Evolutionary conservation across 1,139 yeast genomes (phyloP).

Genomic region (Zygosaccharomyces sapae): DNA sequence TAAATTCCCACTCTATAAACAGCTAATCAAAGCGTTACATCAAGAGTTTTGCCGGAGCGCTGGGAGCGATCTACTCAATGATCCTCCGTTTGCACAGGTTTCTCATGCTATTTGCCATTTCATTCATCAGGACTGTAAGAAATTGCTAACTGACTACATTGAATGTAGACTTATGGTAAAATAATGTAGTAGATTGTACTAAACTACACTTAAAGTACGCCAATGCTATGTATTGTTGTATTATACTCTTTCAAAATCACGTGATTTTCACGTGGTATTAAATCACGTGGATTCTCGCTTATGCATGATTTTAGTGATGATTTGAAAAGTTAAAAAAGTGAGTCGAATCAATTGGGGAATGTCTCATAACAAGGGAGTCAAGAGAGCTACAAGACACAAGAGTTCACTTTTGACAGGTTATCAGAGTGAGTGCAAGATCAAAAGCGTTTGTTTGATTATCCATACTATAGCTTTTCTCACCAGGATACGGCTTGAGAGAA

Average conservation of each 20-base stretch:
- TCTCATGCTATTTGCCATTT: constrained; percentile 17
- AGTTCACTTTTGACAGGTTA: neutral
- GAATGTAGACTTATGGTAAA: constrained; percentile 5
- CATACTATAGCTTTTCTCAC: neutral
- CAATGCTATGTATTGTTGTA: too few relatives aligned
- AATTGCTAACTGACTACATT: constrained; percentile 14
- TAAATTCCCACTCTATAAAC: constrained; percentile 15
- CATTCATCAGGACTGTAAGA: constrained; percentile 17
- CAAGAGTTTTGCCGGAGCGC: constrained; percentile 11
- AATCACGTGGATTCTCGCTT: neutral
- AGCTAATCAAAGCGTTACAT: constrained; percentile 12
- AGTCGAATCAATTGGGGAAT: constrained; percentile 1
- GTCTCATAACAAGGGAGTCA: constrained; percentile 1
- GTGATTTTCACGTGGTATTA: neutral
- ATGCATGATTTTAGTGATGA: neutral
- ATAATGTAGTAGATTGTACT: too few relatives aligned
- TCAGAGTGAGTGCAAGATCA: neutral
- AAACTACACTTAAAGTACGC: too few relatives aligned
- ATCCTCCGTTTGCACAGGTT: constrained; percentile 18
- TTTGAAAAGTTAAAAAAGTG: constrained; percentile 2
- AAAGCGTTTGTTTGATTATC: neutral
- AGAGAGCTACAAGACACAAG: neutral
- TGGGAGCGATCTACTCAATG: constrained; percentile 14
- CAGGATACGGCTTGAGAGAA: neutral
- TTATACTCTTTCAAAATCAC: neutral